Evolutionary conservation across 2,329 filamentous ascomycete species (phyloP), one percentile per base, ranked within the genome.

Genomic region (Alternaria panax): DNA sequence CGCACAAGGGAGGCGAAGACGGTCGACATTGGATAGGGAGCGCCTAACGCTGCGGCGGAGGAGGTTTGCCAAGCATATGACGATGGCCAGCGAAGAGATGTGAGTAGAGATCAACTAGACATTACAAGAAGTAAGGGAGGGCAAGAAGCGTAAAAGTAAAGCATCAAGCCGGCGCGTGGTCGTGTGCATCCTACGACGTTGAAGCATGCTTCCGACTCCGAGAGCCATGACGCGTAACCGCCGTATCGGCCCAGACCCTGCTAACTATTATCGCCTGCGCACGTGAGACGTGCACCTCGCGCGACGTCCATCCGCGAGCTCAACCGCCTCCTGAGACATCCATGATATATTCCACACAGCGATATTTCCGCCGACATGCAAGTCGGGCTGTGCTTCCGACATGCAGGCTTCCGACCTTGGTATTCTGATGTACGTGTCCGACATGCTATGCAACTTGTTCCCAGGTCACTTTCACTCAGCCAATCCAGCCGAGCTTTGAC

Each of bases 1-100:
- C 76, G 70, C 41, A 75, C 67, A 47, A 77, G 70, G 32, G 75
- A 76, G 24, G 74, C 66, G 66, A 78, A 78, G 60, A 77, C 73
- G 58, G 73, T 73, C 52, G 73, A 68, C 76, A 78, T 75, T 52
- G 52, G 57, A 58, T 42, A 22, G 46, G 51, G 38, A 53, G 57
- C 60, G 53, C 46, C 57, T 46, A 58, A 59, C 57, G 58, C 57
- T 47, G 45, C 46, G 43, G 43, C 34, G n/a, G 52, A 18, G 32
- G 32, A 22, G 27, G 20, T 18, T 25, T 36, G 54, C 36, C 41
- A 59, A 50, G 52, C 60, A 62, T 67, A 32, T 54, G 54, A 52
- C 30, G 16, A 12, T 42, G 32, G 32, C 16, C 20, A 38, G 38
- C 38, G 27, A 5, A 46, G 22, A 53, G 47, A 32, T 24, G 25